Base-by-base conservation (phyloP, 1,284 basidiomycete genomes). In the Ganoderma boninense region DNA sequence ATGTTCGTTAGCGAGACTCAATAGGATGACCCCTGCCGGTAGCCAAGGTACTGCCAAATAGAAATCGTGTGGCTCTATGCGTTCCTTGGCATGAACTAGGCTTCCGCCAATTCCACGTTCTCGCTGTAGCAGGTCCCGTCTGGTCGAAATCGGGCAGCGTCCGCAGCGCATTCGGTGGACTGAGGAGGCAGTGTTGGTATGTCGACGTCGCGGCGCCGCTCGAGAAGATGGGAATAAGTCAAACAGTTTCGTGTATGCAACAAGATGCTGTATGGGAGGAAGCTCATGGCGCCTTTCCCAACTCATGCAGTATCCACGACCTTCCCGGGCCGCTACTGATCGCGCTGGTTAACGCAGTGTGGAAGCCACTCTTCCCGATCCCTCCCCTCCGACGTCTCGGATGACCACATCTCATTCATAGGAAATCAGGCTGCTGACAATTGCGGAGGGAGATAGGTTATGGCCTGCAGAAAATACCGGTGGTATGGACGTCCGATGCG, bases 141-240 rank as follows among this genome's bases (percentile, higher is more conserved):
- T 87, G 84, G 72, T 92, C 88, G 0, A 90, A 86, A 74, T 93
- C 91, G 18, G 93, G 90, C 23, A 93, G 79, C 2, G 93, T 89
- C 20, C 93, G 93, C 40, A 92, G 92, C 0, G 90, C 92, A 76
- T 95, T 95, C 4, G 0, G 91, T 81, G 2, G 92, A 86, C 92
- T 95, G 57, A 97, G 83, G 6, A 86, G 13, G 96, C 87, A n/a
- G 97, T 84, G 76, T 97, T 95, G 0, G 95, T 95, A 76, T 97
- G 96, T 70, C 94, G 4, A 97, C 86, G 75, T 97, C 94, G 38
- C 87, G 86, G 16, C 94, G 86, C 35, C 87, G 32, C 32, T 5
- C 5, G 32, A 4, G 81, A 0, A 94, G 79, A 65, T 89, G 84
- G 5, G 78, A 76, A 76, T 1, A 93, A 80, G 11, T 81, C 80